phyloP scores from a whole-genome alignment of 257 asterid genomes.

The Mitragyna speciosa region DNA sequence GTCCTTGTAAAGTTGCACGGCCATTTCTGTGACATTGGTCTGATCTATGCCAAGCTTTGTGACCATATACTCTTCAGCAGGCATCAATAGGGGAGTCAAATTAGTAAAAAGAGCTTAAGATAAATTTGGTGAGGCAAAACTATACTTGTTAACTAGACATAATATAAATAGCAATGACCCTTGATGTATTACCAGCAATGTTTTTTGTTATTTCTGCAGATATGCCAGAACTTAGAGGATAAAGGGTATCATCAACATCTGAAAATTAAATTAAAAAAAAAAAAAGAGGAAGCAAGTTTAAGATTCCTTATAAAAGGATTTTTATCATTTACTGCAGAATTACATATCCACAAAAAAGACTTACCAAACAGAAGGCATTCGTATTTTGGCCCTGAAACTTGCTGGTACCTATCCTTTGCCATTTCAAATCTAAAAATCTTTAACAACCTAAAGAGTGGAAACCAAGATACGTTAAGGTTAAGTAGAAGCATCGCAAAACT shows the following conservation, averaged over 20 bases:
- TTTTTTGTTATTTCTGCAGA: slow-evolving; percentile 70
- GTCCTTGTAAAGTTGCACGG: slow-evolving; percentile 67
- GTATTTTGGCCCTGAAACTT: slow-evolving; percentile 47
- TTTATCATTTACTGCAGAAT: not conserved
- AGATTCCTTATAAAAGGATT: not conserved
- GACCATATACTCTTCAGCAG: slow-evolving; percentile 61
- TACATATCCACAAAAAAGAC: slow-evolving; percentile 14
- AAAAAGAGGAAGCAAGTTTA: not conserved
- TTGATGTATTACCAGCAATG: slow-evolving; percentile 52
- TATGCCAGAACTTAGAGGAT: slow-evolving; percentile 79
- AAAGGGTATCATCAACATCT: slow-evolving; percentile 95
- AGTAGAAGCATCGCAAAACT: not conserved
- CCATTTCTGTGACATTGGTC: slow-evolving; percentile 60
- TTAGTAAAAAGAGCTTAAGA: not conserved
- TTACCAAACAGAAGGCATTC: slow-evolving; percentile 89
- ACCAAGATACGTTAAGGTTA: not conserved
- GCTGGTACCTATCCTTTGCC: slow-evolving; percentile 50
- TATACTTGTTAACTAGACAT: not conserved
- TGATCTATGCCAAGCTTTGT: slow-evolving; percentile 64
- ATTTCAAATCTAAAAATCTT: slow-evolving; percentile 37
- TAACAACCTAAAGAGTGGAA: slow-evolving; percentile 21
- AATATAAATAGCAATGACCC: not conserved
- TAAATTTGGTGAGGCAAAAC: not conserved
- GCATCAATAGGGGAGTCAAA: slow-evolving; percentile 14
- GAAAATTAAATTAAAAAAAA: slow-evolving; percentile 23